Conservation (phyloP, 495 filamentous ascomycete species). For the Thozetella sp. region DNA sequence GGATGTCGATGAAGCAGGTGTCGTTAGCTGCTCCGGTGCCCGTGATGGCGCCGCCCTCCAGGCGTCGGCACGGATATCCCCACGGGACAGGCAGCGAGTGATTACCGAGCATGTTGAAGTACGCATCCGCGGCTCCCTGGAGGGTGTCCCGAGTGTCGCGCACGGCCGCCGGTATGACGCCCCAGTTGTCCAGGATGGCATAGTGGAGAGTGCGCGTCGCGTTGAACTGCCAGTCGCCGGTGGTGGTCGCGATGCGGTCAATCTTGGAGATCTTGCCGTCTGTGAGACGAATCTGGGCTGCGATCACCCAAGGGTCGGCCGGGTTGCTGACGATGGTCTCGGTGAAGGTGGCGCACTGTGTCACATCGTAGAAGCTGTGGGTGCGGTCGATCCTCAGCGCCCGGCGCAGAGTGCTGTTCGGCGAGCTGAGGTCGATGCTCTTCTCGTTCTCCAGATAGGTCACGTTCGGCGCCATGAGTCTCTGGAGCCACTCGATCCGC, state of each 20-base stretch:
- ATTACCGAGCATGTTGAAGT: conserved; percentile 37
- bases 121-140: conserved; percentile 40
- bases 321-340: conserved; percentile 25
- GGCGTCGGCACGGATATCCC: conserved; percentile 38
- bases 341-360: conserved; percentile 26
- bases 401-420: conserved; percentile 15
- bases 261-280: conserved; percentile 24
- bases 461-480: not conserved
- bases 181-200: conserved; percentile 33
- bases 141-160: conserved; percentile 35
- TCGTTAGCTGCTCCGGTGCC: conserved; percentile 21
- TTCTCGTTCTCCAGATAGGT: conserved; percentile 1
- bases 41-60: conserved; percentile 38
- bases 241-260: conserved; percentile 33
- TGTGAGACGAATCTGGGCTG: conserved; percentile 16
- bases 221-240: conserved; percentile 40
- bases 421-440: not conserved
- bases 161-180: conserved; percentile 33
- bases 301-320: conserved; percentile 24
- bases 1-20: conserved; percentile 24
- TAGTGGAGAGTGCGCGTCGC: conserved; percentile 39
- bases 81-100: conserved; percentile 36
- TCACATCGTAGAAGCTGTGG: conserved; percentile 21
- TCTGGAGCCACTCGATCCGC: not conserved
- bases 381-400: conserved; percentile 21